phyloP scores from a whole-genome alignment of 2,329 filamentous ascomycete genomes.

The Epichloe bromicola region DNA sequence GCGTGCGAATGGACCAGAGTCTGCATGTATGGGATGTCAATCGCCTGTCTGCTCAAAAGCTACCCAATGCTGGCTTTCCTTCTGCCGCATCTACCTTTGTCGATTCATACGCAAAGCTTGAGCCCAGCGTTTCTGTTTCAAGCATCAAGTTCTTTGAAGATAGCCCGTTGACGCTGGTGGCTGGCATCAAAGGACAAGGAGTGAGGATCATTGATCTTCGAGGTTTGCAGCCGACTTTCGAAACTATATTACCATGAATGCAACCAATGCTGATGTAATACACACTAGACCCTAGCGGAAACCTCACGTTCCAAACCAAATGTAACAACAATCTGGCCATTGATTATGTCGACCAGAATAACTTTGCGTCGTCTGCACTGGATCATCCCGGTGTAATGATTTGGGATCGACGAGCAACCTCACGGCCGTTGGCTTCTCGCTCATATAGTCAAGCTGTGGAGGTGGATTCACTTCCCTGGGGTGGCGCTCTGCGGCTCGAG shows the following conservation, averaged over 20 bases:
- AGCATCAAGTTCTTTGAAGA: slow-evolving; percentile 74
- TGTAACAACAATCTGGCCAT: slow-evolving; percentile 63
- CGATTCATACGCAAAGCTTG: slow-evolving; percentile 45
- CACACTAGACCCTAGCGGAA: slow-evolving; percentile 34
- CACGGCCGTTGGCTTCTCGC: slow-evolving; percentile 37
- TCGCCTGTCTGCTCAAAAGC: slow-evolving; percentile 39
- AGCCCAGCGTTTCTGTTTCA: slow-evolving; percentile 61
- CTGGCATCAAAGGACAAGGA: slow-evolving; percentile 62
- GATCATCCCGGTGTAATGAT: slow-evolving; percentile 63
- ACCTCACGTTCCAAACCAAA: slow-evolving; percentile 49
- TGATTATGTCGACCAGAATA: slow-evolving; percentile 69
- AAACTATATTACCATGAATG: neutral
- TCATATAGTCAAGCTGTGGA: slow-evolving; percentile 46
- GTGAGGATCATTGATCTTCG: slow-evolving; percentile 67
- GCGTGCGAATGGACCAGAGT: slow-evolving; percentile 69
- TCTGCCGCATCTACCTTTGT: slow-evolving; percentile 34
- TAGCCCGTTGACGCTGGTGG: slow-evolving; percentile 61
- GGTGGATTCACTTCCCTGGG: slow-evolving; percentile 49
- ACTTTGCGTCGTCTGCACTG: slow-evolving; percentile 68
- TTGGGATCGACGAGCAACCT: slow-evolving; percentile 61
- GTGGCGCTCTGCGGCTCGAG: slow-evolving; percentile 44
- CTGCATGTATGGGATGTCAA: slow-evolving; percentile 74
- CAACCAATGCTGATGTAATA: neutral
- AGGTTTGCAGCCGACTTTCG: slow-evolving; percentile 32
- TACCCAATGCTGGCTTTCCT: slow-evolving; percentile 36